phyloP scores from a whole-genome alignment of 1,284 basidiomycete species.

The Violaceomyces palustris region DNA sequence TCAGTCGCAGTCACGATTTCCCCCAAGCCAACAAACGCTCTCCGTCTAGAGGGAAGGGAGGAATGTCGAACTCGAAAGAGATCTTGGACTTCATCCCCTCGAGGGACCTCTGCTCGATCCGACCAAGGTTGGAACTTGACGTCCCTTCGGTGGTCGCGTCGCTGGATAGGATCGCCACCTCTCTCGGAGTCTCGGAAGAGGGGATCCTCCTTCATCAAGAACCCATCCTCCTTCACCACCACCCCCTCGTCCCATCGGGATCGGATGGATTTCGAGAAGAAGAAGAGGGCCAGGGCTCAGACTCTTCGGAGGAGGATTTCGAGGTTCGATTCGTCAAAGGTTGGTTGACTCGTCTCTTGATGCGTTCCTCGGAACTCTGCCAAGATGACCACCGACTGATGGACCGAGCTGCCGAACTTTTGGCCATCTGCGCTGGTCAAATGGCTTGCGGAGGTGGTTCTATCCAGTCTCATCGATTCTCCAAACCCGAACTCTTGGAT shows the following conservation, averaged over 20 bases:
- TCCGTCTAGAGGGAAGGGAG: not conserved
- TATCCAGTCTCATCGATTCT: too few species aligned
- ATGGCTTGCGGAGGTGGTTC: slow-evolving; percentile 30
- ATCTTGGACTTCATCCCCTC: not conserved
- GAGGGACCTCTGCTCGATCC: not conserved
- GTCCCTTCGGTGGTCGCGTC: not conserved
- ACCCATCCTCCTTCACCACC: too few species aligned
- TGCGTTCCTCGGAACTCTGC: slow-evolving; percentile 16
- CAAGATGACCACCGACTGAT: slow-evolving; percentile 5
- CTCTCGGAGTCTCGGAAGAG: too few species aligned
- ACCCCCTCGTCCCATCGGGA: too few species aligned
- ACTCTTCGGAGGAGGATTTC: slow-evolving; percentile 11
- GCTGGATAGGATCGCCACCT: too few species aligned
- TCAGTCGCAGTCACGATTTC: too few species aligned
- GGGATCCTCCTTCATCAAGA: too few species aligned
- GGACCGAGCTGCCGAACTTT: slow-evolving; percentile 21
- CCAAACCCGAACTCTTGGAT: slow-evolving; percentile 12
- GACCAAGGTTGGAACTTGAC: not conserved
- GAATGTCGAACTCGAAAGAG: not conserved
- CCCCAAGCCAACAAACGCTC: too few species aligned
- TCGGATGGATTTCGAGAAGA: too few species aligned
- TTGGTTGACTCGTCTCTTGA: slow-evolving; percentile 28
- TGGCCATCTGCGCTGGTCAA: slow-evolving; percentile 24
- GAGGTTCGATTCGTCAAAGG: slow-evolving; percentile 16
- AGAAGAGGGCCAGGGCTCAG: not conserved